phyloP scores from a whole-genome alignment of 495 filamentous ascomycete species.

The Astrocystis sublimbata region DNA sequence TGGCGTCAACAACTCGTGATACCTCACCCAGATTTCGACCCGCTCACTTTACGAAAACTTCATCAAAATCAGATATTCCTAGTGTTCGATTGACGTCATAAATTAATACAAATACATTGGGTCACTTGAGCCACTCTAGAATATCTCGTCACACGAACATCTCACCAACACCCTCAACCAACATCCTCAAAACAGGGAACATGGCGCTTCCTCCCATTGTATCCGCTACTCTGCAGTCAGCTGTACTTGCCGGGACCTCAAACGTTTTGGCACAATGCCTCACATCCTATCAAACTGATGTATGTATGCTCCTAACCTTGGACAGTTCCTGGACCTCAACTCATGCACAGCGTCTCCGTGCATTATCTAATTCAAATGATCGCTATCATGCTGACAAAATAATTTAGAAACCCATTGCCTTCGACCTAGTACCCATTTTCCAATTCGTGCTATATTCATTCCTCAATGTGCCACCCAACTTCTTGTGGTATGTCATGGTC shows the following conservation, averaged over 20 bases:
- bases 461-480: constrained; percentile 80
- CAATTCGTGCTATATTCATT: constrained; percentile 78
- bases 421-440: constrained; percentile 66
- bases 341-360: background rate
- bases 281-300: constrained; percentile 64
- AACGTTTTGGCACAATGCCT: constrained; percentile 83
- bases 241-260: constrained; percentile 69
- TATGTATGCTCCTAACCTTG: constrained; percentile 48
- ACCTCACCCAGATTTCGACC: background rate
- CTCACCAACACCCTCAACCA: background rate
- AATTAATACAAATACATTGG: background rate
- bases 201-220: constrained; percentile 58
- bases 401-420: constrained; percentile 48
- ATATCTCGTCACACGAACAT: background rate
- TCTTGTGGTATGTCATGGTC: constrained; percentile 69
- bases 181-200: background rate
- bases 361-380: background rate
- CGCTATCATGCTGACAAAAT: constrained; percentile 5
- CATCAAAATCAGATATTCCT: too few relatives aligned
- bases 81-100: background rate
- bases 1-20: background rate
- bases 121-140: too few relatives aligned
- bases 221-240: constrained; percentile 67
- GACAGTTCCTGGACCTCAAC: background rate
- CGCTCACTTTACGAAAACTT: background rate